These are phyloP conservation scores for Angomonas deanei DNA, from an alignment of 208 protist genomes.

Conservation along the genomic window DNA sequence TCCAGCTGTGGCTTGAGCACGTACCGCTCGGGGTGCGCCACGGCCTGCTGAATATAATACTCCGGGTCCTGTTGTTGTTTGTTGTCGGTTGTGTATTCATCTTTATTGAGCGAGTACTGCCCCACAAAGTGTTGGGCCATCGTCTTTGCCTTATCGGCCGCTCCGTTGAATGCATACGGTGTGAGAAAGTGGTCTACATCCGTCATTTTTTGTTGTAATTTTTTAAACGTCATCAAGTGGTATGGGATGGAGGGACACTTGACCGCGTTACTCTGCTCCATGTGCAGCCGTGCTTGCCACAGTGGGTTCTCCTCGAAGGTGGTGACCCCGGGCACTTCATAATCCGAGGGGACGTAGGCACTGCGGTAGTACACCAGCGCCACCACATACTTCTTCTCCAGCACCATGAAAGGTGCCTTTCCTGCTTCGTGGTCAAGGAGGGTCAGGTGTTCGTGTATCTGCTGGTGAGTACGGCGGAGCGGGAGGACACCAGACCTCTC, in stretches of 20 bases:
- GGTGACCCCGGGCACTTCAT: conserved; percentile 38
- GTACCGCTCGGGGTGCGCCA: conserved; percentile 64
- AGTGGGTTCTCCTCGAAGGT: not conserved
- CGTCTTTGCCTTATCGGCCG: conserved; percentile 33
- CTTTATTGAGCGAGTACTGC: conserved; percentile 85
- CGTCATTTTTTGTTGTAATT: conserved; percentile 89
- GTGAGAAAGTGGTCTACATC: conserved; percentile 56
- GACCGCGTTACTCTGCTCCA: conserved; percentile 86
- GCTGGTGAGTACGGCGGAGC: conserved; percentile 77
- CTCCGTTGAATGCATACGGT: conserved; percentile 47
- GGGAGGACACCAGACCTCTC: conserved; percentile 66
- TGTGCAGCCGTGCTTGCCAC: conserved; percentile 68
- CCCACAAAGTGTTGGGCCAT: conserved; percentile 73
- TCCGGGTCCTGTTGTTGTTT: conserved; percentile 30
- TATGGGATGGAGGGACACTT: conserved; percentile 94
- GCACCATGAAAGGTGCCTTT: conserved; percentile 48
- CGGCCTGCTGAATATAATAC: conserved; percentile 57
- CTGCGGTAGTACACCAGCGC: conserved; percentile 91
- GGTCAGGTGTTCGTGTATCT: conserved; percentile 51
- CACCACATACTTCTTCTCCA: conserved; percentile 55
- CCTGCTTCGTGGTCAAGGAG: conserved; percentile 25
- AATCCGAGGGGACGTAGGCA: conserved; percentile 91
- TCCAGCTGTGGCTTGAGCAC: conserved; percentile 96
- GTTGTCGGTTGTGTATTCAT: conserved; percentile 29
- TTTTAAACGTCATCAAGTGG: conserved; percentile 95